A percentile compares a stretch with the other conserved stretches of the same genome.
These are phyloP conservation scores for Carallia brachiata DNA, from an alignment of 345 rosid species.

Conservation along the genomic window DNA sequence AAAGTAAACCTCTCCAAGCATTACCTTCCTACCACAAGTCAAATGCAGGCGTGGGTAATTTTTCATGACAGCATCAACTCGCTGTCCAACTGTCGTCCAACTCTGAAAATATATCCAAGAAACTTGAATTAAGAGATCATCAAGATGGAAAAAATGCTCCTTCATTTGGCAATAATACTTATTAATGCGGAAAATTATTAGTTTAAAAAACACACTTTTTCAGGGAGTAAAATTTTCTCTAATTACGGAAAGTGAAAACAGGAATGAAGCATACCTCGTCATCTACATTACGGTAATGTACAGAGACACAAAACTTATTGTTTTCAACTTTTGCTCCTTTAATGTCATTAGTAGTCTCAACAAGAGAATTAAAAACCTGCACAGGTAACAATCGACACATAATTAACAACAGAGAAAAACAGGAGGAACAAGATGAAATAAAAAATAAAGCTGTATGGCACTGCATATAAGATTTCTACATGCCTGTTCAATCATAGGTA, in stretches of 20 bases:
- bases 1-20: not conserved
- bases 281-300: conserved; percentile 92
- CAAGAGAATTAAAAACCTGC: conserved; percentile 66
- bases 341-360: conserved; percentile 57
- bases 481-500: conserved; percentile 69
- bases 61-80: conserved; percentile 52
- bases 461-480: conserved; percentile 3
- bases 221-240: too few relatives aligned
- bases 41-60: conserved; percentile 54
- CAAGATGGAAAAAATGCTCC: not conserved
- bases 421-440: not conserved
- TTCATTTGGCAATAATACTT: not conserved
- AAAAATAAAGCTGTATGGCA: not conserved
- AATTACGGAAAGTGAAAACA: not conserved
- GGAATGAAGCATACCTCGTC: conserved; percentile 42
- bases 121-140: conserved; percentile 1
- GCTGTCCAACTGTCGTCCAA: conserved; percentile 42
- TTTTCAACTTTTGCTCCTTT: conserved; percentile 78
- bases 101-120: conserved; percentile 16
- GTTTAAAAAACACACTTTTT: not conserved
- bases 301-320: conserved; percentile 89
- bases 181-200: not conserved
- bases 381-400: conserved; percentile 12
- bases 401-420: conserved; percentile 3
- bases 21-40: conserved; percentile 82